These are phyloP conservation scores for Coemansia asiatica DNA, from an alignment of 192 early-diverging fungal genomes.

Conservation along the genomic window DNA sequence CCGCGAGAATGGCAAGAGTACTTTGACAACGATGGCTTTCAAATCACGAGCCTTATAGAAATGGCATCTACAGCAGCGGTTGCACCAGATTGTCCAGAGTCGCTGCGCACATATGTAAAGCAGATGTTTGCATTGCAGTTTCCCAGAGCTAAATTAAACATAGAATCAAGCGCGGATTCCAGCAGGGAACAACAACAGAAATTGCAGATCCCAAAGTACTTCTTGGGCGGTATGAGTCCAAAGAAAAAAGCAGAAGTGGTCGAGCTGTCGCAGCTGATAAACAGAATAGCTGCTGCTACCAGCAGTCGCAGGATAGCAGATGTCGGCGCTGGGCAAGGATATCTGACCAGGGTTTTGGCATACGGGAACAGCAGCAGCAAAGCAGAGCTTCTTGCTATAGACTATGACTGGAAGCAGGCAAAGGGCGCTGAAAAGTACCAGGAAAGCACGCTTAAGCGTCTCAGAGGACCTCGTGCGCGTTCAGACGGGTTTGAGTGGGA, in stretches of 20 bases:
- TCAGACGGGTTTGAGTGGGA: conserved; percentile 32
- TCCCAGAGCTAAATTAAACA: conserved; percentile 12
- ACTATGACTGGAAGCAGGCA: conserved; percentile 36
- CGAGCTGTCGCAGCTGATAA: conserved; percentile 36
- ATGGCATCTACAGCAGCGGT: conserved; percentile 33
- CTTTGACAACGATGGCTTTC: conserved; percentile 21
- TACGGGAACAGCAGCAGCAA: conserved; percentile 15
- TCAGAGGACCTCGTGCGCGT: conserved; percentile 19
- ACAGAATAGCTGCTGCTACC: conserved; percentile 13
- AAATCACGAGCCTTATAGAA: conserved; percentile 22
- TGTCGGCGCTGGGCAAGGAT: conserved; percentile 53
- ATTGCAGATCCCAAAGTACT: conserved; percentile 15
- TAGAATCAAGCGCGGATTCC: not conserved
- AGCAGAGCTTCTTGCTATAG: conserved; percentile 36
- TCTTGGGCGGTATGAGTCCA: conserved; percentile 48
- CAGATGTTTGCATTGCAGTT: conserved; percentile 37
- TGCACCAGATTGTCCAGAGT: conserved; percentile 14
- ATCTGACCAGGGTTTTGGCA: conserved; percentile 49
- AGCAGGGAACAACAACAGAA: not conserved
- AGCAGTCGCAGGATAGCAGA: conserved; percentile 34
- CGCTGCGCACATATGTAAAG: conserved; percentile 28
- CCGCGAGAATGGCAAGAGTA: conserved; percentile 39
- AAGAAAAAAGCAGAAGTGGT: conserved; percentile 52
- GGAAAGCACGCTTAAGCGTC: conserved; percentile 20
- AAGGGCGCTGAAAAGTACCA: conserved; percentile 39